Evolutionary conservation across 495 filamentous ascomycete genomes (phyloP).

Genomic region (Aspergillus biplanus): DNA sequence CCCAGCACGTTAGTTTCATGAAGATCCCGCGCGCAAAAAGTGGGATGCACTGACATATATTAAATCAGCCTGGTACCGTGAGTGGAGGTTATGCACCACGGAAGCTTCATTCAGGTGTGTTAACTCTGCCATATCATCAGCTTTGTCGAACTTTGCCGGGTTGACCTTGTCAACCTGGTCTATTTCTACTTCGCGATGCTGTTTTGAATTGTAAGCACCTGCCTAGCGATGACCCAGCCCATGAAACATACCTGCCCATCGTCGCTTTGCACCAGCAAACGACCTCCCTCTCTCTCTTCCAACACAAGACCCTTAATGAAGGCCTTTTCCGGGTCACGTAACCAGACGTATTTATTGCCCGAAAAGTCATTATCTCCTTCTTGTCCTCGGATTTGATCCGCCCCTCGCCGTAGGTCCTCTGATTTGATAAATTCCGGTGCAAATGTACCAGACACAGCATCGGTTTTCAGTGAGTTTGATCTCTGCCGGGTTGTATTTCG

Average conservation of each 20-base stretch:
- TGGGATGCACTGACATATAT: slow-evolving; percentile 72
- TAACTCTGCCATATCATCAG: slow-evolving; percentile 98
- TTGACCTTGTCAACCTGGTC: slow-evolving; percentile 98
- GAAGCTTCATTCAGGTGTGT: slow-evolving; percentile 98
- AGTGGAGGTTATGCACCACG: slow-evolving; percentile 94
- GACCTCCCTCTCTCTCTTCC: slow-evolving; percentile 70
- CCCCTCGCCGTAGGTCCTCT: slow-evolving; percentile 67
- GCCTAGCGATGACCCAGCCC: neutral
- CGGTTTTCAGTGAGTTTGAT: slow-evolving; percentile 62
- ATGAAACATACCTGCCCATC: slow-evolving; percentile 76
- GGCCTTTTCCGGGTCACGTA: slow-evolving; percentile 80
- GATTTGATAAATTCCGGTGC: slow-evolving; percentile 93
- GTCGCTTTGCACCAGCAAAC: slow-evolving; percentile 85
- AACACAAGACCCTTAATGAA: slow-evolving; percentile 93
- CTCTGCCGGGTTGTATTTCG: slow-evolving; percentile 45
- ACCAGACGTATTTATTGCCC: slow-evolving; percentile 98
- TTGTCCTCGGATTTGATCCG: slow-evolving; percentile 73
- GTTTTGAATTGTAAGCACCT: slow-evolving; percentile 22
- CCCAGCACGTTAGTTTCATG: slow-evolving; percentile 12
- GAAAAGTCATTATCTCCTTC: slow-evolving; percentile 98
- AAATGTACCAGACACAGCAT: slow-evolving; percentile 74
- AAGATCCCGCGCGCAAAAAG: neutral
- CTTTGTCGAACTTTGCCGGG: slow-evolving; percentile 98
- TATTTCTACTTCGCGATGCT: slow-evolving; percentile 84
- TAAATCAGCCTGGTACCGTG: slow-evolving; percentile 89